Conservation (phyloP, 352 stramenopile species). For the Globisporangium lucens region DNA sequence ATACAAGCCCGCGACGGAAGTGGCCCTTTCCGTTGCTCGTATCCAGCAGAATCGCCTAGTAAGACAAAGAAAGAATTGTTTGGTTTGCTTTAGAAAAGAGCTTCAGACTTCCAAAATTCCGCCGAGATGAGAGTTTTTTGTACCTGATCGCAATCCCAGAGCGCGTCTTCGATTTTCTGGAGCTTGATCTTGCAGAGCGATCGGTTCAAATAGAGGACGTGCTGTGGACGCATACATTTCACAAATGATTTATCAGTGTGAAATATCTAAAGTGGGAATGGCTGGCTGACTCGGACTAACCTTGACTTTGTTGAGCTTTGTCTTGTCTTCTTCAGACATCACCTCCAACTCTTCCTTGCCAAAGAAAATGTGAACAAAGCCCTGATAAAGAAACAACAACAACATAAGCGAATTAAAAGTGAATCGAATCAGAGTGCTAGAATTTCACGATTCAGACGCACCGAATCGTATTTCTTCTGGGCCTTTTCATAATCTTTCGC, state of each 20-base stretch:
- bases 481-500: slow-evolving; percentile 71
- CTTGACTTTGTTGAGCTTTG: slow-evolving; percentile 81
- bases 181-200: slow-evolving; percentile 85
- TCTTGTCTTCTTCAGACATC: slow-evolving; percentile 64
- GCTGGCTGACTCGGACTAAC: slow-evolving; percentile 17
- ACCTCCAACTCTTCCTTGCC: slow-evolving; percentile 86
- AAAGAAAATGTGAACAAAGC: slow-evolving; percentile 87
- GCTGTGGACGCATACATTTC: slow-evolving; percentile 13
- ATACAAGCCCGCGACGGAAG: slow-evolving; percentile 77
- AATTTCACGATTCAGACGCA: slow-evolving; percentile 15
- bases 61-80: neutral
- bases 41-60: slow-evolving; percentile 67
- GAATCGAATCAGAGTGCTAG: no score
- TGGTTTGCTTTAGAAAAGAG: neutral
- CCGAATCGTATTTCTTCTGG: slow-evolving; percentile 86
- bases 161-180: slow-evolving; percentile 75
- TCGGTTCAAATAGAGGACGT: slow-evolving; percentile 81
- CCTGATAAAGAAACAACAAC: slow-evolving; percentile 30
- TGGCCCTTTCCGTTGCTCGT: slow-evolving; percentile 64
- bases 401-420: neutral
- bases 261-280: neutral
- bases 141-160: slow-evolving; percentile 85
- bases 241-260: neutral
- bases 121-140: neutral
- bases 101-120: neutral